Evolutionary conservation across 1,284 basidiomycete genomes (phyloP).

Genomic region (Rhodotorula sp.): DNA sequence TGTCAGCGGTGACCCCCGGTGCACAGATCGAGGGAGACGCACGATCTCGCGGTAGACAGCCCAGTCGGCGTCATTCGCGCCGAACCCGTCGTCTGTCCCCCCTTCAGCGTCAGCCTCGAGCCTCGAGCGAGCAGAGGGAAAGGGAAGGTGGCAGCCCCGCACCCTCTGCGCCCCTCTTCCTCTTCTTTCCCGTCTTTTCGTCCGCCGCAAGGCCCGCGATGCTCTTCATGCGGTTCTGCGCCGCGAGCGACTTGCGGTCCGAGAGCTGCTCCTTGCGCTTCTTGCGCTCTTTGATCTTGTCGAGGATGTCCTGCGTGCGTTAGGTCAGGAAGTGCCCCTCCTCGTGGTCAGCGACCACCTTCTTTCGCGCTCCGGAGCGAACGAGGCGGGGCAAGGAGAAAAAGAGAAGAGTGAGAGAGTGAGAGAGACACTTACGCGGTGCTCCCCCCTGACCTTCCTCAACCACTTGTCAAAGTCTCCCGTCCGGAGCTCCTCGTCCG

Average conservation of each 20-base stretch:
- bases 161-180: conserved; percentile 64
- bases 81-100: conserved; percentile 84
- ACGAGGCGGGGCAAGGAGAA: not conserved
- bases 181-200: conserved; percentile 69
- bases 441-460: conserved; percentile 67
- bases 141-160: conserved; percentile 41
- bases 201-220: conserved; percentile 85
- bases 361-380: not conserved
- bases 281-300: conserved; percentile 79
- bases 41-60: conserved; percentile 96
- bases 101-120: not conserved
- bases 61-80: conserved; percentile 96
- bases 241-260: conserved; percentile 90
- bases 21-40: conserved; percentile 37
- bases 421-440: conserved; percentile 62
- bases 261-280: conserved; percentile 78
- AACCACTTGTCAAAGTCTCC: conserved; percentile 73
- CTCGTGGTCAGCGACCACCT: no score
- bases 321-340: no score
- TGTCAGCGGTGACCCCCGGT: conserved; percentile 51
- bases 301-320: conserved; percentile 66
- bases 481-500: conserved; percentile 77
- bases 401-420: not conserved
- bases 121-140: no score
- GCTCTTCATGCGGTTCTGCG: conserved; percentile 95